These are phyloP conservation scores for Rhododendron ovatum DNA, from an alignment of 148 eudicot species.

Conservation along the genomic window DNA sequence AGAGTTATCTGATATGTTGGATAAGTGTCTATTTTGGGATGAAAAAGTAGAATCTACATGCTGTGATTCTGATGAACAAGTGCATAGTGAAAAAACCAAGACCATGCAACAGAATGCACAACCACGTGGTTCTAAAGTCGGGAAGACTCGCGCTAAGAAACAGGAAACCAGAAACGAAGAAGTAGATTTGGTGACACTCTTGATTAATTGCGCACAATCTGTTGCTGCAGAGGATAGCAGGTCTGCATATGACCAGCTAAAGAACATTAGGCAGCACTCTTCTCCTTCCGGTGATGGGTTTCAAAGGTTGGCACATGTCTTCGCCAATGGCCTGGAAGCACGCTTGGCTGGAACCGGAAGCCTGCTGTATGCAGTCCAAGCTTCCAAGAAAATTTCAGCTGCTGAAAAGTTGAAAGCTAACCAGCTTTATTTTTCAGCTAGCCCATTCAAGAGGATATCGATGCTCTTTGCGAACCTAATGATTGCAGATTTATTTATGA, in stretches of 20 bases:
- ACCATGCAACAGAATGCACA: constrained; percentile 12
- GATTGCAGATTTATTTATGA: constrained; percentile 14
- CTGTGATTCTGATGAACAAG: neutral
- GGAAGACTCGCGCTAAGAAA: constrained; percentile 29
- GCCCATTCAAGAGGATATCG: constrained; percentile 33
- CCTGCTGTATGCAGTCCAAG: constrained; percentile 27
- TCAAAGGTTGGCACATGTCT: constrained; percentile 40
- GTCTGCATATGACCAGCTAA: constrained; percentile 40
- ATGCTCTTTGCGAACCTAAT: constrained; percentile 31
- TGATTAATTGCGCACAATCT: constrained; percentile 52
- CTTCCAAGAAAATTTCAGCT: constrained; percentile 25
- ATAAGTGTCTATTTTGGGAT: constrained; percentile 39
- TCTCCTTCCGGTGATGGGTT: constrained; percentile 36
- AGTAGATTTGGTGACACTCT: constrained; percentile 41
- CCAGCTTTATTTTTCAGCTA: constrained; percentile 31
- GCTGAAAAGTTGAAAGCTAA: constrained; percentile 37
- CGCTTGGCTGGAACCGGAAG: constrained; percentile 44
- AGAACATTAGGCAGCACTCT: constrained; percentile 29
- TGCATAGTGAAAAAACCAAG: neutral
- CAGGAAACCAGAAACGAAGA: constrained; percentile 24
- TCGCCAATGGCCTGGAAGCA: constrained; percentile 44
- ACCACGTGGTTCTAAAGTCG: constrained; percentile 15
- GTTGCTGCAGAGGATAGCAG: constrained; percentile 48
- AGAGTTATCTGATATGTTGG: constrained; percentile 16
- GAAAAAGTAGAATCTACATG: constrained; percentile 10